phyloP scores from a whole-genome alignment of 441 rosid species.

The Eruca vesicaria region DNA sequence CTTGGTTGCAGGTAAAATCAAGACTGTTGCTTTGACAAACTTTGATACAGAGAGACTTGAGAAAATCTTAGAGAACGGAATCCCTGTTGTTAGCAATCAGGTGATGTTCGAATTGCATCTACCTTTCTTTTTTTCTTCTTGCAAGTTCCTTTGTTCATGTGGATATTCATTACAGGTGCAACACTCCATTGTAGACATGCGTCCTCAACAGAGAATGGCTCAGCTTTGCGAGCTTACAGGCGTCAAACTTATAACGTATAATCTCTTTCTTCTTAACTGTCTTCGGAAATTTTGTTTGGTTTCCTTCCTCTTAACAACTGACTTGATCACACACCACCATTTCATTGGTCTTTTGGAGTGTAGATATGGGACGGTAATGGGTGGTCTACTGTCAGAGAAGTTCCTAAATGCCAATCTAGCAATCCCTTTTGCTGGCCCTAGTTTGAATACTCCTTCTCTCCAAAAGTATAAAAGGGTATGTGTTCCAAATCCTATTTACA shows the following conservation, averaged over 20 bases:
- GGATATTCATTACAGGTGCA: conserved; percentile 59
- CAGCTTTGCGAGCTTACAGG: conserved; percentile 90
- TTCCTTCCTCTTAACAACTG: not conserved
- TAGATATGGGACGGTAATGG: conserved; percentile 96
- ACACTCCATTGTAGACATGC: conserved; percentile 95
- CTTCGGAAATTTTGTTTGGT: not conserved
- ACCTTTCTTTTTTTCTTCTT: not conserved
- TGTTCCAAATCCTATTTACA: not conserved
- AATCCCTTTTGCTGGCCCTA: conserved; percentile 85
- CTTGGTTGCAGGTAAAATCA: conserved; percentile 71
- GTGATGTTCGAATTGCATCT: conserved; percentile 31
- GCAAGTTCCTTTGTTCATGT: not conserved
- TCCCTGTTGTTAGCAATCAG: conserved; percentile 97
- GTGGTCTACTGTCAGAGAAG: conserved; percentile 92
- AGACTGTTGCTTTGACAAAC: conserved; percentile 89
- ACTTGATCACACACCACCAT: not conserved
- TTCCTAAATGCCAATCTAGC: conserved; percentile 81
- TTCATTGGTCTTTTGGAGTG: conserved; percentile 27
- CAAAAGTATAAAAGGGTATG: conserved; percentile 87
- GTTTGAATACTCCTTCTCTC: conserved; percentile 83
- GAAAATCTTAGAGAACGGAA: conserved; percentile 80
- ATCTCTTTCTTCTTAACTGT: conserved; percentile 40
- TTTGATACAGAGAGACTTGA: conserved; percentile 81
- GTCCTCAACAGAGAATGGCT: conserved; percentile 93
- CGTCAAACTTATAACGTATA: conserved; percentile 89